phyloP scores from a whole-genome alignment of 805 yeast species.

The Wickerhamomyces bovis region DNA sequence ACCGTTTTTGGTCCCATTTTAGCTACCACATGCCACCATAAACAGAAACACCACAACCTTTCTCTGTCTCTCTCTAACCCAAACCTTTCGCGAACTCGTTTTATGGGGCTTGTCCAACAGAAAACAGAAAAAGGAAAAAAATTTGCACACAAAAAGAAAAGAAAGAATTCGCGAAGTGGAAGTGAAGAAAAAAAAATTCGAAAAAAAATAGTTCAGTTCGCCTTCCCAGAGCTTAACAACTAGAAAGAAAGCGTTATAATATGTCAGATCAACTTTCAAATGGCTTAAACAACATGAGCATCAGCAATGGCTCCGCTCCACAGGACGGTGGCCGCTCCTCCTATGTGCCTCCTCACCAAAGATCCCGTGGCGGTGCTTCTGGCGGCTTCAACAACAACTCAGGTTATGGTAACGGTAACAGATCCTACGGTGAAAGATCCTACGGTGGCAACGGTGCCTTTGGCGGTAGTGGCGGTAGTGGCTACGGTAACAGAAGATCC shows the following conservation, averaged over 20 bases:
- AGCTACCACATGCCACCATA: too few species aligned
- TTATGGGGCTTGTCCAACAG: neutral
- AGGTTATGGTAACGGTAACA: constrained; percentile 8
- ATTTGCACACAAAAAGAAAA: constrained; percentile 1
- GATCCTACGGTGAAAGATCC: constrained; percentile 10
- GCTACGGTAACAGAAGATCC: constrained; percentile 26
- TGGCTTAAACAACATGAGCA: constrained; percentile 51
- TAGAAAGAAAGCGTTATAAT: constrained; percentile 2
- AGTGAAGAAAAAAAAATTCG: neutral
- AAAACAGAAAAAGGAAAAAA: constrained; percentile 2
- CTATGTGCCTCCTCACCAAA: constrained; percentile 54
- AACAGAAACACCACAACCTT: too few species aligned
- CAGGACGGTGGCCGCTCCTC: constrained; percentile 24
- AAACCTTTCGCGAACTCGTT: neutral
- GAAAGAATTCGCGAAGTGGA: constrained; percentile 1
- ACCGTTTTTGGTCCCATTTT: too few species aligned
- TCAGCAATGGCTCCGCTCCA: constrained; percentile 30
- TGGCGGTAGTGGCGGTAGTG: constrained; percentile 27
- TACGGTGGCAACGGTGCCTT: constrained; percentile 14
- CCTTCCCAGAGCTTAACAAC: neutral
- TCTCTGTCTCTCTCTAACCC: too few species aligned
- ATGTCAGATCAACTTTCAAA: constrained; percentile 50
- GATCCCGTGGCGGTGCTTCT: constrained; percentile 25
- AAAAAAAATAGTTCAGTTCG: neutral
- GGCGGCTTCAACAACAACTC: constrained; percentile 4